Conservation (phyloP, 1,284 basidiomycete species). For the Marasmius tenuissimus region DNA sequence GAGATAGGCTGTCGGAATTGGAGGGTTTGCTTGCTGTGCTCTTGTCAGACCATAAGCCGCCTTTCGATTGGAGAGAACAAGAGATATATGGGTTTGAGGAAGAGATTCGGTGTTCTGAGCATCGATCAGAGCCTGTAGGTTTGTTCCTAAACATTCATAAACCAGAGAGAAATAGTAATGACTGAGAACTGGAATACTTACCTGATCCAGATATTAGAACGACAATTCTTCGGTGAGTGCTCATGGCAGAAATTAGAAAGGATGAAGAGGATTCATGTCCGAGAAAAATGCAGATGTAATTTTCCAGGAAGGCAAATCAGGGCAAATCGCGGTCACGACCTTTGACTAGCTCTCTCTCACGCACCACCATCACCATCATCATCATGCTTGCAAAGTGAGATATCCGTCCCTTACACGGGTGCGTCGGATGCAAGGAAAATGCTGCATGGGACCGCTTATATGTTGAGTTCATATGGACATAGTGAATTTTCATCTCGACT, state of each 20-base stretch:
- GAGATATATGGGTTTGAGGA: slow-evolving; percentile 70
- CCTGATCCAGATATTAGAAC: slow-evolving; percentile 76
- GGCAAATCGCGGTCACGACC: neutral
- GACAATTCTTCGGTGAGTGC: slow-evolving; percentile 32
- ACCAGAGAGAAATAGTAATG: slow-evolving; percentile 17
- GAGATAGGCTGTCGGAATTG: slow-evolving; percentile 84
- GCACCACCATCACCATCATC: neutral
- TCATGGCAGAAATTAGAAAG: neutral
- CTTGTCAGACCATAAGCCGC: slow-evolving; percentile 88
- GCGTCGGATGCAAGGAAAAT: no score
- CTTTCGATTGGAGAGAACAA: slow-evolving; percentile 92
- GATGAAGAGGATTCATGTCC: neutral
- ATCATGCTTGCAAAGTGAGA: no score
- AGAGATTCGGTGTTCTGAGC: slow-evolving; percentile 69
- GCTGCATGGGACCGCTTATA: no score
- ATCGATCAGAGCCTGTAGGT: slow-evolving; percentile 95
- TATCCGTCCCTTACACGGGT: no score
- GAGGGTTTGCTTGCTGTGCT: slow-evolving; percentile 65
- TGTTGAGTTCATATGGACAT: no score
- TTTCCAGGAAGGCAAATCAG: neutral
- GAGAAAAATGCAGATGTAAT: neutral
- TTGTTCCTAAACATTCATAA: slow-evolving; percentile 67
- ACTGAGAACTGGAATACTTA: slow-evolving; percentile 30
- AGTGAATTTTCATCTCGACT: no score
- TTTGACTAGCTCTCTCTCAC: neutral